Conservation (phyloP, 2,329 filamentous ascomycete genomes). For the Cercospora berteroae region DNA sequence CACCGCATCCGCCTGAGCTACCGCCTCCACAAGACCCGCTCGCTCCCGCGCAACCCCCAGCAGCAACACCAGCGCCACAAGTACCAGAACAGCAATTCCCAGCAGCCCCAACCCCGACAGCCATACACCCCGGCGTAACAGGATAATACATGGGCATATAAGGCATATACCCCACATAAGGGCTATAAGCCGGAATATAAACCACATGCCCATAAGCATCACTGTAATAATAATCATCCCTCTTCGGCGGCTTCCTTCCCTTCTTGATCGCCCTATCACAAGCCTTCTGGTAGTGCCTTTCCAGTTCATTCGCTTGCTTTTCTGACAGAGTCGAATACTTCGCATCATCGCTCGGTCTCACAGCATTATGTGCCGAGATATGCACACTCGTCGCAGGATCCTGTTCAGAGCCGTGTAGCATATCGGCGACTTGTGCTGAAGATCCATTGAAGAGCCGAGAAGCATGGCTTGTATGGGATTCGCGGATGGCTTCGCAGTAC, state of each 20-base stretch:
- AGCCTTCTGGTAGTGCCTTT: conserved; percentile 55
- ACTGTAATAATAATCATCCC: conserved; percentile 41
- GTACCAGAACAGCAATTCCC: conserved; percentile 53
- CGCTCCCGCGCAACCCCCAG: conserved; percentile 41
- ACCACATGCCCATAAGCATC: conserved; percentile 43
- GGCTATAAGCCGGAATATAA: conserved; percentile 38
- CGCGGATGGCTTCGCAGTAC: conserved; percentile 74
- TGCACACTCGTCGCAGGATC: conserved; percentile 61
- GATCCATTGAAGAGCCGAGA: conserved; percentile 49
- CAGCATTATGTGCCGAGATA: conserved; percentile 71
- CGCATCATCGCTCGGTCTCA: conserved; percentile 41
- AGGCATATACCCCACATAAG: conserved; percentile 43
- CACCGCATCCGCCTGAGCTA: conserved; percentile 6
- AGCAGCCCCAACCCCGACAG: conserved; percentile 38
- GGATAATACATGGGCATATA: conserved; percentile 42
- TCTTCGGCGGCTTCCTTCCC: conserved; percentile 37
- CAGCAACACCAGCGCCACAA: conserved; percentile 37
- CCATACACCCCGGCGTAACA: conserved; percentile 48
- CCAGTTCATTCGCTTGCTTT: conserved; percentile 44
- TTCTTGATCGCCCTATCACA: conserved; percentile 41
- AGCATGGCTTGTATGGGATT: conserved; percentile 52
- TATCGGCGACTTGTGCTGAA: conserved; percentile 29
- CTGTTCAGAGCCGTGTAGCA: conserved; percentile 48
- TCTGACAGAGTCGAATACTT: conserved; percentile 22
- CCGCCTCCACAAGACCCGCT: conserved; percentile 19